Percentiles rank a stretch among this genome's conserved stretches.
Conservation (phyloP, 441 rosid genomes). For the Pelargonium fulgidum region DNA sequence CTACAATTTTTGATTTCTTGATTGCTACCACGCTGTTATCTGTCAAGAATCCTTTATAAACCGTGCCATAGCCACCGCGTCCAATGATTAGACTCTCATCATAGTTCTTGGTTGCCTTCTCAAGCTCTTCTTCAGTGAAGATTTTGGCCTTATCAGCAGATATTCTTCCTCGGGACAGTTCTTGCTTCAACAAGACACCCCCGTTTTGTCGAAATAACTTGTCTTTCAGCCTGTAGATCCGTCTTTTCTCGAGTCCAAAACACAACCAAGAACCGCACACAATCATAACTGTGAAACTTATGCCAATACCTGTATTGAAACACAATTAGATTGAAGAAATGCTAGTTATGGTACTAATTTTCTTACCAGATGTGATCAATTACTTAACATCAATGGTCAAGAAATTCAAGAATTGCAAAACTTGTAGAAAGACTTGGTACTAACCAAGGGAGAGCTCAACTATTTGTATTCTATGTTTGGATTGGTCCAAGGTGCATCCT, state of each 20-base stretch:
- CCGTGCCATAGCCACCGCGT: conserved; percentile 42
- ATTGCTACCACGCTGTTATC: conserved; percentile 27
- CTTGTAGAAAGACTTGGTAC: not conserved
- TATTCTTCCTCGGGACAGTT: conserved; percentile 23
- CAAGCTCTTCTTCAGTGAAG: conserved; percentile 31
- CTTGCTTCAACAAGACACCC: conserved; percentile 30
- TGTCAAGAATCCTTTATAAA: conserved; percentile 27
- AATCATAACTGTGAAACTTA: conserved; percentile 19
- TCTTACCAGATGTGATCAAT: not conserved
- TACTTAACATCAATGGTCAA: not conserved
- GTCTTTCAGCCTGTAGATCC: conserved; percentile 19
- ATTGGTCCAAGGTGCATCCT: conserved; percentile 7
- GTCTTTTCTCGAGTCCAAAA: conserved; percentile 21
- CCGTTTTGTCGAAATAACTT: conserved; percentile 31
- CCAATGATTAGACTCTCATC: conserved; percentile 31
- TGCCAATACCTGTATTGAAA: conserved; percentile 16
- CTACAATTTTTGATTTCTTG: conserved; percentile 26
- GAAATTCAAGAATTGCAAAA: no score
- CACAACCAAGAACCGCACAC: conserved; percentile 17
- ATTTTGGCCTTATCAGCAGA: conserved; percentile 28
- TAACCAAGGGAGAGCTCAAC: not conserved
- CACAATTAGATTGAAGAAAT: not conserved
- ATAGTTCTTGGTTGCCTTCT: conserved; percentile 38
- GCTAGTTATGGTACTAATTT: no score
- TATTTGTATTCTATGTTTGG: not conserved